Evolutionary conservation across 441 rosid species (phyloP).

Genomic region (Eruca vesicaria): DNA sequence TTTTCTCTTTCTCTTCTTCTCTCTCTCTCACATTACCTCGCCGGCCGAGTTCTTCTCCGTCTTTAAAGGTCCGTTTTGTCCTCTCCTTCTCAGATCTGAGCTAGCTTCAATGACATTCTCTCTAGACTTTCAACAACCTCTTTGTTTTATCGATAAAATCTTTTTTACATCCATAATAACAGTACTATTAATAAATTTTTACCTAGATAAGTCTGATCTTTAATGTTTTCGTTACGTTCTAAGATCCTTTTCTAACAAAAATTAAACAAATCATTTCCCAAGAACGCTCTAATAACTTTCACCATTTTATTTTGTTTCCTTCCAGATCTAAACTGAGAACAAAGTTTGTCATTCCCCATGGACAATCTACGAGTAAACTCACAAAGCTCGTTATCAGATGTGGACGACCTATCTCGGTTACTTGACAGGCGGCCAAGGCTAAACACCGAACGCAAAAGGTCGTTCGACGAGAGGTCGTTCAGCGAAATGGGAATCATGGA

Average conservation of each 20-base stretch:
- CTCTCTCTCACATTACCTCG: not conserved
- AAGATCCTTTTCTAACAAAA: not conserved
- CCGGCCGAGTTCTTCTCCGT: slow-evolving; percentile 5
- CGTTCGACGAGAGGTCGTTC: slow-evolving; percentile 80
- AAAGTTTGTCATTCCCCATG: slow-evolving; percentile 4
- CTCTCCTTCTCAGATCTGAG: slow-evolving; percentile 1
- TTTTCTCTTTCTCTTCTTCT: not conserved
- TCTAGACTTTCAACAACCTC: not conserved
- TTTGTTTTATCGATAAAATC: not conserved
- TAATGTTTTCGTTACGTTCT: not conserved
- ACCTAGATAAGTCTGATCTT: not conserved
- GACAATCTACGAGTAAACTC: slow-evolving; percentile 55
- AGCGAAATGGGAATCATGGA: slow-evolving; percentile 57
- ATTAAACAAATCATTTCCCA: not conserved
- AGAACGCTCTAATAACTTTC: not conserved
- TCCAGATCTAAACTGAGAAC: slow-evolving; percentile 18
- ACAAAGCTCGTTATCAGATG: slow-evolving; percentile 58
- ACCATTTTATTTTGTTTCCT: not conserved
- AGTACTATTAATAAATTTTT: slow-evolving; percentile 5
- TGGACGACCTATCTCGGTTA: slow-evolving; percentile 63
- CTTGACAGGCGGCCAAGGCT: slow-evolving; percentile 74
- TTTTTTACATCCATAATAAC: not conserved
- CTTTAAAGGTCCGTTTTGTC: slow-evolving; percentile 17
- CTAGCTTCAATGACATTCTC: slow-evolving; percentile 36
- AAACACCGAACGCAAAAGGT: slow-evolving; percentile 75